Base-by-base conservation (phyloP, 768 basidiomycete genomes). In the Tricholoma sp. region DNA sequence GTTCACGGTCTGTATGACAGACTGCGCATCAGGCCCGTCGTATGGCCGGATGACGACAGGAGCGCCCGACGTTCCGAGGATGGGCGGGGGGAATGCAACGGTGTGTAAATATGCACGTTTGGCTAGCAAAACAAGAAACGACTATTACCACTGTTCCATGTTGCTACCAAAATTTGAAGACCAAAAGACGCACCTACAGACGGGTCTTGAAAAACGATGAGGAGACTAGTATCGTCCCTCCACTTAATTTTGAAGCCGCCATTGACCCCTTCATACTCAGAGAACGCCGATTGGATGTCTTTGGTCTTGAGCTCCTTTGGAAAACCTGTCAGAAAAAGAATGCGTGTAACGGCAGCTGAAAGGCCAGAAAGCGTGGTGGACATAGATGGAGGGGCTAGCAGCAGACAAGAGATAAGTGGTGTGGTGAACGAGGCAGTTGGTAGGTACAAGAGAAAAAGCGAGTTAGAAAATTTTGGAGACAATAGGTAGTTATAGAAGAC, bases 221-320 rank as follows among this genome's bases (percentile, higher is more conserved):
- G 76, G 39, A 96, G 89, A 67, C 91, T 95, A 36, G 92, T 94
- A 72, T 99, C 97, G 72, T 99, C 95, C 64, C 85, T 82, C 97
- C 97, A 99, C 71, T 99, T 99, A 70, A 99, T 95, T 80, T 95
- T 94, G 78, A 96, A 97, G 20, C 97, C 97, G 29, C 96, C 97
- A 55, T 78, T 83, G 52, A 86, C 76, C 57, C 74, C 80, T 65
- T 97, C 94, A 82, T 89, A 98, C 45, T 94, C 93, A 50, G 86
- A 77, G 71, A 98, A 97, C 45, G 93, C 89, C 42, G 79, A 68
- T 68, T 98, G 94, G 50, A 99, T 91, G 72, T 99, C 97, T 70
- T 93, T 88, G 52, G 97, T 99, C 78, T 98, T 99, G 66, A 99
- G 84, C 75, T 94, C 89, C 68, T 94, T 89, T 9, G 91, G 82